Evolutionary conservation across 2,329 filamentous ascomycete genomes (phyloP).

Genomic region (Sporothrix pseudoabietina): DNA sequence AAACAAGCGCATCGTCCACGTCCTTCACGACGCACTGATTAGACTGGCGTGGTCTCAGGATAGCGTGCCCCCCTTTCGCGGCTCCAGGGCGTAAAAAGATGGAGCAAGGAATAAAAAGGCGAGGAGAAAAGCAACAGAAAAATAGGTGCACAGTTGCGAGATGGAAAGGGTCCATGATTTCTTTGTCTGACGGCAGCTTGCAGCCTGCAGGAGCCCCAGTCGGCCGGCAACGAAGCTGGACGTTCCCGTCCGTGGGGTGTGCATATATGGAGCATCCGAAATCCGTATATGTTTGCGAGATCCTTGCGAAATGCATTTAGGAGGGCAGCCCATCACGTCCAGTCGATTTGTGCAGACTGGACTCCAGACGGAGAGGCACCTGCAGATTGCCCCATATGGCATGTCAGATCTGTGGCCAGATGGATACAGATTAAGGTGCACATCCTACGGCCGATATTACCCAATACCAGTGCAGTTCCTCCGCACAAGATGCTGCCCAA

Average conservation of each 20-base stretch:
- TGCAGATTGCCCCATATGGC: slow-evolving; percentile 12
- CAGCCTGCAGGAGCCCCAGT: neutral
- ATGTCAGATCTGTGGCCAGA: slow-evolving; percentile 6
- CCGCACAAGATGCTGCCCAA: slow-evolving; percentile 10
- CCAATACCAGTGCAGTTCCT: slow-evolving; percentile 15
- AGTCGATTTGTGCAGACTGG: neutral
- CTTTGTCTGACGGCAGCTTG: neutral
- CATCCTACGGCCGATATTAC: slow-evolving; percentile 16
- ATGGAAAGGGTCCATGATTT: neutral
- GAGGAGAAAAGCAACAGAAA: neutral
- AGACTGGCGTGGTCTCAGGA: neutral
- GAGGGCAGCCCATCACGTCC: neutral
- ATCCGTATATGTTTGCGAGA: neutral
- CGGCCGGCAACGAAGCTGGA: neutral
- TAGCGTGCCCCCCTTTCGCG: slow-evolving; percentile 12
- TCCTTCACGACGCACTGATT: neutral
- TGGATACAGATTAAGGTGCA: neutral
- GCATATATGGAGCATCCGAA: neutral
- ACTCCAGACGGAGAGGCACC: neutral
- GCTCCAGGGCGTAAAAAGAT: slow-evolving; percentile 9
- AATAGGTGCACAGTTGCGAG: neutral
- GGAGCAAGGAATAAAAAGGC: neutral
- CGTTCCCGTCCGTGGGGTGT: neutral
- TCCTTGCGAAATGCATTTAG: neutral
- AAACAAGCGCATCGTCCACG: slow-evolving; percentile 22